Evolutionary conservation across 768 basidiomycete species (phyloP).

Genomic region (Termitomyces sp.): DNA sequence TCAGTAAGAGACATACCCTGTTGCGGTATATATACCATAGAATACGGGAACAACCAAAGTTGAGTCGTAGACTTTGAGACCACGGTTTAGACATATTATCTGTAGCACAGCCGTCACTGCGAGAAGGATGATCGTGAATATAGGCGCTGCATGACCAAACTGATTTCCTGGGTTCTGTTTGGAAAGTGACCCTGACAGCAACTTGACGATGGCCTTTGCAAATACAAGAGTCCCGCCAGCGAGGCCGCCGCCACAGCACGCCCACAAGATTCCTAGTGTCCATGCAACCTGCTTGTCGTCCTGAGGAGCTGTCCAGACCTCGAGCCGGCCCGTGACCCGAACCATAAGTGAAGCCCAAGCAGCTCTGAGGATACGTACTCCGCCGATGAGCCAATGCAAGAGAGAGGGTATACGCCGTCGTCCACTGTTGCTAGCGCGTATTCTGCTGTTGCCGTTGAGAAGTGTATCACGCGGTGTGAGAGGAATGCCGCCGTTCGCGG

Average conservation of each 20-base stretch:
- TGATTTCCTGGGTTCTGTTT: slow-evolving; percentile 83
- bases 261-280: slow-evolving; percentile 93
- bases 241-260: slow-evolving; percentile 85
- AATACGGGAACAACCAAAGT: slow-evolving; percentile 92
- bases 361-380: slow-evolving; percentile 27
- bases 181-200: slow-evolving; percentile 71
- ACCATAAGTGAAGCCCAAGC: slow-evolving; percentile 43
- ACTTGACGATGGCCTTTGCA: slow-evolving; percentile 67
- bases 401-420: neutral
- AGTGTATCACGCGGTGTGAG: neutral
- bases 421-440: neutral
- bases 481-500: slow-evolving; percentile 19
- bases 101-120: slow-evolving; percentile 78
- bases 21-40: slow-evolving; percentile 87
- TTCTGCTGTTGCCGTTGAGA: slow-evolving; percentile 1
- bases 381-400: neutral
- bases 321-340: slow-evolving; percentile 57
- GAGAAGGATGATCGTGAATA: slow-evolving; percentile 69
- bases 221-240: slow-evolving; percentile 90
- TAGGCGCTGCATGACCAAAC: slow-evolving; percentile 75
- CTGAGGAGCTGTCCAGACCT: slow-evolving; percentile 70
- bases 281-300: slow-evolving; percentile 85
- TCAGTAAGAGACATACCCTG: slow-evolving; percentile 44
- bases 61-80: slow-evolving; percentile 85
- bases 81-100: slow-evolving; percentile 88